These are phyloP conservation scores for Pseudogymnoascus sp. DNA, from an alignment of 2,329 filamentous ascomycete genomes.

Conservation along the genomic window DNA sequence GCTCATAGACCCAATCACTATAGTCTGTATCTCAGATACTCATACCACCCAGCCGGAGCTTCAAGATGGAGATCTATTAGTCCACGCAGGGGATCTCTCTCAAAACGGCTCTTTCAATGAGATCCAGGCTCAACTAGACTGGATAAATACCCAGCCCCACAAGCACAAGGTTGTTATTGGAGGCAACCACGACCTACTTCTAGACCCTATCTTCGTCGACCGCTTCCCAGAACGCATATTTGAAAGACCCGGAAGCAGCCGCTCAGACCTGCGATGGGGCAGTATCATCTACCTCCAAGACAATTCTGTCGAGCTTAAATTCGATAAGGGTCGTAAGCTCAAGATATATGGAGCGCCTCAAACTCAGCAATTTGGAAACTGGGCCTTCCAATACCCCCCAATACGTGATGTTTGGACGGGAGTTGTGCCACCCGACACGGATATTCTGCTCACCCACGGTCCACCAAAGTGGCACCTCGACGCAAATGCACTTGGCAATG, in stretches of 20 bases:
- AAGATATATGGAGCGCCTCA: slow-evolving; percentile 76
- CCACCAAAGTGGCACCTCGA: slow-evolving; percentile 50
- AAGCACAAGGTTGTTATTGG: slow-evolving; percentile 71
- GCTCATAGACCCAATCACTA: slow-evolving; percentile 44
- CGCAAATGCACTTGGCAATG: slow-evolving; percentile 46
- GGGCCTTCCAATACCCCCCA: slow-evolving; percentile 9
- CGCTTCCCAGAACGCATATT: slow-evolving; percentile 29
- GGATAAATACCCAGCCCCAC: slow-evolving; percentile 68
- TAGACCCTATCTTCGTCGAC: slow-evolving; percentile 48
- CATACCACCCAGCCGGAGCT: slow-evolving; percentile 59
- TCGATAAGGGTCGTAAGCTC: slow-evolving; percentile 51
- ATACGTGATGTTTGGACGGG: slow-evolving; percentile 48
- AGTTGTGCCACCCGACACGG: slow-evolving; percentile 49
- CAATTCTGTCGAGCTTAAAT: slow-evolving; percentile 52
- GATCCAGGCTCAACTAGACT: slow-evolving; percentile 78
- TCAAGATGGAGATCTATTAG: slow-evolving; percentile 72
- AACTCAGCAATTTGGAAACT: slow-evolving; percentile 45
- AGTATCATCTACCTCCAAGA: slow-evolving; percentile 70
- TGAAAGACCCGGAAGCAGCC: slow-evolving; percentile 10
- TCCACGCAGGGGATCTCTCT: slow-evolving; percentile 82
- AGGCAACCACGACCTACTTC: slow-evolving; percentile 84
- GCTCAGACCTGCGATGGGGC: slow-evolving; percentile 51
- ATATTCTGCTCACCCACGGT: slow-evolving; percentile 58
- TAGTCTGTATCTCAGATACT: slow-evolving; percentile 88
- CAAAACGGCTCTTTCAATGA: slow-evolving; percentile 62